Evolutionary conservation across 768 basidiomycete species (phyloP).

Genomic region (Hysterangium stoloniferum): DNA sequence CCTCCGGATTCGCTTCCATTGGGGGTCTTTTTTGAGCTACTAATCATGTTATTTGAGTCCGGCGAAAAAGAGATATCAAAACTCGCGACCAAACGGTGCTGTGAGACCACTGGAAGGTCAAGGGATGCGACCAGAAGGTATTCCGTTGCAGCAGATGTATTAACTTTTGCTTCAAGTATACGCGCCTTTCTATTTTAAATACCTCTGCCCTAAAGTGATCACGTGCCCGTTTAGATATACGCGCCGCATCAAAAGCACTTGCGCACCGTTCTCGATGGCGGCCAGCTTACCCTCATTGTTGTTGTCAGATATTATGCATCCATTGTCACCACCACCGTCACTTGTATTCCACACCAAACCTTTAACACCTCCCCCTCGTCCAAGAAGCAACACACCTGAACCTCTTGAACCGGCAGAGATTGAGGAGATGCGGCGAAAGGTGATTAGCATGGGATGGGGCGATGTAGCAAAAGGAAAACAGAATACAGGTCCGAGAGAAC

Average conservation of each 20-base stretch:
- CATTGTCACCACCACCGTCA: slow-evolving; percentile 44
- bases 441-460: slow-evolving; percentile 35
- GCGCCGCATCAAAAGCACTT: slow-evolving; percentile 5
- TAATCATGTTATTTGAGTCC: no score
- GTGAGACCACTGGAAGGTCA: no score
- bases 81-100: no score
- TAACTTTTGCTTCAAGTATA: no score
- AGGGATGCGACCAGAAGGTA: no score
- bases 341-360: slow-evolving; percentile 20
- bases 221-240: slow-evolving; percentile 5
- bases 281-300: slow-evolving; percentile 15
- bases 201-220: slow-evolving; percentile 11
- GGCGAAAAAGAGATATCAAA: no score
- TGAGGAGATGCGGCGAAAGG: slow-evolving; percentile 37
- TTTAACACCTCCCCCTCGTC: slow-evolving; percentile 15
- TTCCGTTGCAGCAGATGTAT: no score
- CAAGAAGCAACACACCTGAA: slow-evolving; percentile 26
- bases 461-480: slow-evolving; percentile 16
- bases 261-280: slow-evolving; percentile 6
- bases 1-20: no score
- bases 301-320: slow-evolving; percentile 49
- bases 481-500: slow-evolving; percentile 32
- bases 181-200: no score
- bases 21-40: no score
- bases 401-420: slow-evolving; percentile 42